These are phyloP conservation scores for Diaporthe aspalathi DNA, from an alignment of 2,329 filamentous ascomycete genomes.

Conservation along the genomic window DNA sequence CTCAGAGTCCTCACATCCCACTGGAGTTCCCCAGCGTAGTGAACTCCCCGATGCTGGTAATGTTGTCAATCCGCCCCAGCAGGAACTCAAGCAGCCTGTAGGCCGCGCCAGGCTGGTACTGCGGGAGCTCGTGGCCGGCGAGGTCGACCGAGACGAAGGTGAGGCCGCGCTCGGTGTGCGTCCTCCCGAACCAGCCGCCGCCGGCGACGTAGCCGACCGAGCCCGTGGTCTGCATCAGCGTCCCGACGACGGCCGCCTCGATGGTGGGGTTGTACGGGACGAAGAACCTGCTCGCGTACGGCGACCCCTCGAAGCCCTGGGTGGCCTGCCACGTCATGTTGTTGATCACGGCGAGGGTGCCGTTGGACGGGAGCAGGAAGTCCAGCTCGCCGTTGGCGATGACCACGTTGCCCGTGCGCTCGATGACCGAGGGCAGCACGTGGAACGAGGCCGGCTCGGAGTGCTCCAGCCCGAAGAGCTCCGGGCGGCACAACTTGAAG, in stretches of 20 bases:
- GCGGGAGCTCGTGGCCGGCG: conserved; percentile 36
- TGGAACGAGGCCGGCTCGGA: conserved; percentile 21
- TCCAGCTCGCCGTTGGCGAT: conserved; percentile 47
- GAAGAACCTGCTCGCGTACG: conserved; percentile 43
- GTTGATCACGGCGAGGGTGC: conserved; percentile 72
- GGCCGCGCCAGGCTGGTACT: conserved; percentile 35
- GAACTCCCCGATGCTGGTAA: conserved; percentile 32
- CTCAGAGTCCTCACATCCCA: background rate
- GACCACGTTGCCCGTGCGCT: conserved; percentile 36
- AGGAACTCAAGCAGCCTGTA: conserved; percentile 37
- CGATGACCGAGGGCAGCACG: conserved; percentile 31
- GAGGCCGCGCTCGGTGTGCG: conserved; percentile 35
- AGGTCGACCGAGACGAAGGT: conserved; percentile 33
- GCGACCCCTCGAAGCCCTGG: conserved; percentile 70
- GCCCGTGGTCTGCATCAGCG: background rate
- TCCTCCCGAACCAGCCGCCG: conserved; percentile 33
- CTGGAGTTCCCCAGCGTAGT: conserved; percentile 18
- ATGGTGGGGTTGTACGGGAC: conserved; percentile 38
- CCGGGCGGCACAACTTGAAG: conserved; percentile 29
- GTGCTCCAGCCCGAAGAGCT: background rate
- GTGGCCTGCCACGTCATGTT: conserved; percentile 78
- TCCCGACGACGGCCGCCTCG: background rate
- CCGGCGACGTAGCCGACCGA: conserved; percentile 32
- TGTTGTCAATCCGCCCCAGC: conserved; percentile 35
- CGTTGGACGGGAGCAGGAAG: conserved; percentile 71